Evolutionary conservation across 306 rosid species (phyloP).

Genomic region (Trifolium dubium): DNA sequence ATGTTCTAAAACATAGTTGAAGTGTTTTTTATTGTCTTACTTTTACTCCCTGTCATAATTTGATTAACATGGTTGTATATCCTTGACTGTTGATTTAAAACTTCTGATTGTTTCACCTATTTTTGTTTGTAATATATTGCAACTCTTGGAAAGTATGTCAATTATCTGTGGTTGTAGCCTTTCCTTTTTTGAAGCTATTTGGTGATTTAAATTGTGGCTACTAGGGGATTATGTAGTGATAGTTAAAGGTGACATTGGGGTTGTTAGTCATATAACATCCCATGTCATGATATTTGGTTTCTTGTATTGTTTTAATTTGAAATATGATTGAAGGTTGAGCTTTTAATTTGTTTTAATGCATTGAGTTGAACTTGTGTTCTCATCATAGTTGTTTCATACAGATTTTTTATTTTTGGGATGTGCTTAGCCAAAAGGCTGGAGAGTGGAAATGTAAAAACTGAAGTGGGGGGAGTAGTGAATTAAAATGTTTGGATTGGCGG

Average conservation of each 20-base stretch:
- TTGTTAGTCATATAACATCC: background rate
- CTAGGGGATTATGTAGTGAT: background rate
- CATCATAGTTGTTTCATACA: background rate
- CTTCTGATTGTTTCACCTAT: background rate
- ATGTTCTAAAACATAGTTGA: background rate
- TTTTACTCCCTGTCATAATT: background rate
- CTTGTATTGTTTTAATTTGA: background rate
- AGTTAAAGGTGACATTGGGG: background rate
- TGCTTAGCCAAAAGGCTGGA: background rate
- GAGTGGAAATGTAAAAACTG: background rate
- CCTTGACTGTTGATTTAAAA: background rate
- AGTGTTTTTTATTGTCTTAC: background rate
- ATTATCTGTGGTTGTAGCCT: background rate
- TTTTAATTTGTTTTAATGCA: background rate
- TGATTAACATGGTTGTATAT: background rate
- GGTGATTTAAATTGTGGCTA: constrained; percentile 14
- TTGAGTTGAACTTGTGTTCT: background rate
- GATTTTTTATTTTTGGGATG: background rate
- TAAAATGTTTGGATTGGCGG: background rate
- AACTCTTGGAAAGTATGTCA: background rate
- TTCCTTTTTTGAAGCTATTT: background rate
- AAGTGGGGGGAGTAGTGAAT: background rate
- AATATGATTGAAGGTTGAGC: background rate
- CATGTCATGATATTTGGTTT: background rate
- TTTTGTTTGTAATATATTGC: background rate